These are phyloP conservation scores for Morella rubra DNA, from an alignment of 306 rosid genomes.

Conservation along the genomic window DNA sequence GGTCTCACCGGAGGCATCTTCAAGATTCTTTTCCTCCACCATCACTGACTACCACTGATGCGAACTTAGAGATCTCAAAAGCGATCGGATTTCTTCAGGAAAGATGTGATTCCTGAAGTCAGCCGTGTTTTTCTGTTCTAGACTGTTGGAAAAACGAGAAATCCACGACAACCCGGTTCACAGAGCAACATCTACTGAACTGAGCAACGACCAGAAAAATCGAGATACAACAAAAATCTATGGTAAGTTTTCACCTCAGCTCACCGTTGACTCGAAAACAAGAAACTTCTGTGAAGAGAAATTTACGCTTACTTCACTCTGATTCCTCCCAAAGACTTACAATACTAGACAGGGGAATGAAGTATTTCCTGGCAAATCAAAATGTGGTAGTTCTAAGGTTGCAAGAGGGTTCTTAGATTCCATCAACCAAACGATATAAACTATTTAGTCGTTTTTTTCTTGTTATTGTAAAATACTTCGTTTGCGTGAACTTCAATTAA, in stretches of 20 bases:
- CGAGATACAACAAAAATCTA: neutral
- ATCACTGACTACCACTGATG: constrained; percentile 23
- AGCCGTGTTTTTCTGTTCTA: neutral
- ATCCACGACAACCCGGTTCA: neutral
- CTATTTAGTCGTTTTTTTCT: too few relatives aligned
- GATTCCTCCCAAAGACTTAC: neutral
- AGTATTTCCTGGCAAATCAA: too few relatives aligned
- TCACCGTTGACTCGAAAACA: neutral
- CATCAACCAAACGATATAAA: too few relatives aligned
- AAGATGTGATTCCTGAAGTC: neutral
- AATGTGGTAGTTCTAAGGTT: too few relatives aligned
- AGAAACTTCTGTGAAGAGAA: neutral
- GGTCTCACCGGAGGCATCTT: constrained; percentile 31
- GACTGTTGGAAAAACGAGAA: neutral
- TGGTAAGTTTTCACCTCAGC: neutral
- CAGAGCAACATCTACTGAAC: neutral
- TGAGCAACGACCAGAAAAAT: neutral
- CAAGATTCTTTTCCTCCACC: constrained; percentile 56
- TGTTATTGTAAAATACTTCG: too few relatives aligned
- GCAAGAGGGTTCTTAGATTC: too few relatives aligned
- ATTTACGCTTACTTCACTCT: too few relatives aligned
- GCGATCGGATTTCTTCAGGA: neutral
- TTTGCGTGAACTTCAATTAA: too few relatives aligned
- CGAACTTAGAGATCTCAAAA: neutral
- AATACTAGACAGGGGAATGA: neutral